A percentile compares a stretch with the other conserved stretches of the same genome.
phyloP scores from a whole-genome alignment of 805 yeast species.

The Phaffomyces opuntiae region DNA sequence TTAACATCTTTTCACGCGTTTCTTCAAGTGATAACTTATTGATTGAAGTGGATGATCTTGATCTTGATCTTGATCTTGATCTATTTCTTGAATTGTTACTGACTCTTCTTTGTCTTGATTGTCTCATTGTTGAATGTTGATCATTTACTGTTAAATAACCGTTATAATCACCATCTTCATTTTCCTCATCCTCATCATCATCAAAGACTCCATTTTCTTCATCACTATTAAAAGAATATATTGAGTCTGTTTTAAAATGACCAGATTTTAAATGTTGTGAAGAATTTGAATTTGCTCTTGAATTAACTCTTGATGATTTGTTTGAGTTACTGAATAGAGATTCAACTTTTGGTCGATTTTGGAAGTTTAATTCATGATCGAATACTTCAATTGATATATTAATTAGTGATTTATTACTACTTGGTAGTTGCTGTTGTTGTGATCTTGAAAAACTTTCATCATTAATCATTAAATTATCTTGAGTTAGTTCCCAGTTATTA shows the following conservation, averaged over 20 bases:
- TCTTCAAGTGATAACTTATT: slow-evolving; percentile 7
- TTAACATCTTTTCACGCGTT: slow-evolving; percentile 49
- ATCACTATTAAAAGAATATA: slow-evolving; percentile 1
- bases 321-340: slow-evolving; percentile 44
- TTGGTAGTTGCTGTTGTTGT: neutral
- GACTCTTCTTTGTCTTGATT: slow-evolving; percentile 28
- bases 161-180: neutral
- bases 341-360: slow-evolving; percentile 29
- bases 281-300: slow-evolving; percentile 24
- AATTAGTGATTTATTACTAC: slow-evolving; percentile 14
- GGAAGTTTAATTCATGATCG: slow-evolving; percentile 30
- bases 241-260: slow-evolving; percentile 1
- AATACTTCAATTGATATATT: slow-evolving; percentile 26
- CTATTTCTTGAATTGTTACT: slow-evolving; percentile 32
- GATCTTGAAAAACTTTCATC: slow-evolving; percentile 1
- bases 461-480: slow-evolving; percentile 15
- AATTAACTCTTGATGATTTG: slow-evolving; percentile 22
- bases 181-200: neutral
- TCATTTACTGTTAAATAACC: slow-evolving; percentile 1
- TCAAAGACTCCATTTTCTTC: neutral
- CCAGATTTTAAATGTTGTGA: slow-evolving; percentile 22
- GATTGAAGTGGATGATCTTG: neutral
- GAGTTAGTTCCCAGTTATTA: slow-evolving; percentile 13
- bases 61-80: slow-evolving; percentile 24
- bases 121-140: slow-evolving; percentile 15